A percentile compares a stretch with the other conserved stretches of the same genome.
Conservation (phyloP, 2,329 filamentous ascomycete species). For the Verticillium albo-atrum region DNA sequence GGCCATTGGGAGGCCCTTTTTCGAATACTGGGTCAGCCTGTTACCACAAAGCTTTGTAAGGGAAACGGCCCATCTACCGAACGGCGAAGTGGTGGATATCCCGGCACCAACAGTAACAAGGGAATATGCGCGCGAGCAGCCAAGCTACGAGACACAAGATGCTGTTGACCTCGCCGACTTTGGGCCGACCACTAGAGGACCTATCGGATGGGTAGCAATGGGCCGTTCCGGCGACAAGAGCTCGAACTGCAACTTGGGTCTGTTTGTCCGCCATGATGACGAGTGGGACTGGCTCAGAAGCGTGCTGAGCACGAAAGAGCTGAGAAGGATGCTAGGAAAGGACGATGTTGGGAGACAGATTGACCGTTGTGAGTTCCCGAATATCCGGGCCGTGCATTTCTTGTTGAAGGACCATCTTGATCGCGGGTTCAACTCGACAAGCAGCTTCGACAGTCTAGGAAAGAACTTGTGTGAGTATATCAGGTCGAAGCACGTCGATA, state of each 20-base stretch:
- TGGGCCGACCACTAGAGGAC: not conserved
- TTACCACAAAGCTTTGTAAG: constrained; percentile 16
- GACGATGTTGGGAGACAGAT: constrained; percentile 24
- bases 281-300: constrained; percentile 3
- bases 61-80: constrained; percentile 14
- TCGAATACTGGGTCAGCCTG: constrained; percentile 16
- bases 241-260: constrained; percentile 1
- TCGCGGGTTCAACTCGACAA: constrained; percentile 41
- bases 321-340: constrained; percentile 13
- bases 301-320: not conserved
- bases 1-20: constrained; percentile 11
- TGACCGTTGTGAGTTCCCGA: constrained; percentile 42
- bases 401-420: constrained; percentile 42
- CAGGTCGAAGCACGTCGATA: constrained; percentile 18
- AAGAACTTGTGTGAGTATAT: constrained; percentile 50
- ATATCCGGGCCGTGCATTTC: constrained; percentile 43
- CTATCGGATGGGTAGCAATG: not conserved
- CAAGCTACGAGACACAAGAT: not conserved
- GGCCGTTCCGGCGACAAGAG: constrained; percentile 2
- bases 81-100: constrained; percentile 12
- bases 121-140: not conserved
- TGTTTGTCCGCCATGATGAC: not conserved
- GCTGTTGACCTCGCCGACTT: not conserved
- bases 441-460: constrained; percentile 41
- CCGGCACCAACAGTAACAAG: not conserved